These are phyloP conservation scores for Podospora tetraspora DNA, from an alignment of 495 filamentous ascomycete species.

Conservation along the genomic window DNA sequence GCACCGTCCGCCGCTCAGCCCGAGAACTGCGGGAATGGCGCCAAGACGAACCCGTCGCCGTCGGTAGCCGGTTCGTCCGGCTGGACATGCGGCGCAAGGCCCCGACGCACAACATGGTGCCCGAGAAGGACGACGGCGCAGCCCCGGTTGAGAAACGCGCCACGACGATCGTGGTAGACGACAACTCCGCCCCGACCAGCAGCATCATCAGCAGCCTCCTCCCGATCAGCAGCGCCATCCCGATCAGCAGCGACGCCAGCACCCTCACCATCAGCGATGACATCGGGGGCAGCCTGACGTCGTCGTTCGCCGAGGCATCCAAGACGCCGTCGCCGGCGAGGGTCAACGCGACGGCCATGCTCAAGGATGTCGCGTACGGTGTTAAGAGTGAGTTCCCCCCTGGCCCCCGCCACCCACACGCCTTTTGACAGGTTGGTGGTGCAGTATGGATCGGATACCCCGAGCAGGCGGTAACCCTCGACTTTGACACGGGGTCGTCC, in stretches of 20 bases:
- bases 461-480: conserved; percentile 46
- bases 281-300: background rate
- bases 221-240: background rate
- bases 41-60: background rate
- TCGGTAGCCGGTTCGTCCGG: conserved; percentile 6
- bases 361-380: conserved; percentile 20
- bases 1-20: background rate
- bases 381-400: conserved; percentile 11
- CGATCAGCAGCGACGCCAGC: background rate
- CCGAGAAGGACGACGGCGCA: background rate
- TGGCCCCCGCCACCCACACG: background rate
- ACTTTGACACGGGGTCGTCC: conserved; percentile 74
- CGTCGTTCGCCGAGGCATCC: background rate
- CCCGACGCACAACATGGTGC: background rate
- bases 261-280: background rate
- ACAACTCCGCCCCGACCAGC: background rate
- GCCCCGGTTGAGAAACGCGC: background rate
- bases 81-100: conserved; percentile 16
- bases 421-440: background rate
- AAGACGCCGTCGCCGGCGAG: background rate
- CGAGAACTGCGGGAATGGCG: background rate
- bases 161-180: background rate
- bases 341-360: conserved; percentile 11
- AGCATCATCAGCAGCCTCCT: background rate
- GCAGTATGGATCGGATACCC: conserved; percentile 61